phyloP scores from a whole-genome alignment of 176 grass and related monocot species.

The Metroxylon sagu region DNA sequence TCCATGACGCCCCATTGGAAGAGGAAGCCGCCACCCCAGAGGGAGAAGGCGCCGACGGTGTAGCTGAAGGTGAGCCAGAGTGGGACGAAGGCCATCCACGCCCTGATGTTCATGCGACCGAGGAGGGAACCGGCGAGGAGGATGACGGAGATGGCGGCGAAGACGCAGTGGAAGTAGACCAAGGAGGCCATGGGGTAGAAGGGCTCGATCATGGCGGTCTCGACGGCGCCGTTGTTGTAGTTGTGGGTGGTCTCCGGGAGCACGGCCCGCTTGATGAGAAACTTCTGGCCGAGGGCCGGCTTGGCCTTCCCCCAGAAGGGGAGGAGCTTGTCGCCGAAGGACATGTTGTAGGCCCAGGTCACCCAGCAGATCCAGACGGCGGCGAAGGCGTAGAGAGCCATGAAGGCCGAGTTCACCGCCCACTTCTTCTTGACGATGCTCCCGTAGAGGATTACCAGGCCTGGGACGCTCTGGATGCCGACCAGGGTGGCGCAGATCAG shows the following conservation, averaged over 20 bases:
- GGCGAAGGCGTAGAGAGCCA: conserved; percentile 90
- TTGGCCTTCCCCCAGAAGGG: conserved; percentile 85
- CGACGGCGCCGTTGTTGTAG: not conserved
- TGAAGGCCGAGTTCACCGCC: conserved; percentile 92
- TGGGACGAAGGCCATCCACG: conserved; percentile 92
- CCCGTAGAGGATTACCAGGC: conserved; percentile 78
- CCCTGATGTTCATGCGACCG: conserved; percentile 83
- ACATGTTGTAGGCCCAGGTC: conserved; percentile 87
- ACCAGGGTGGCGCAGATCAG: conserved; percentile 85
- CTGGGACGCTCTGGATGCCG: conserved; percentile 69
- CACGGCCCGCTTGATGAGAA: conserved; percentile 41
- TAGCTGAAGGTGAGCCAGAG: conserved; percentile 97
- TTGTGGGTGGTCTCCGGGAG: conserved; percentile 34
- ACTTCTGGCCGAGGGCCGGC: conserved; percentile 47
- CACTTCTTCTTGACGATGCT: conserved; percentile 99
- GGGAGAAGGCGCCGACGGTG: conserved; percentile 80
- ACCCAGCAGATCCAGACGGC: conserved; percentile 94
- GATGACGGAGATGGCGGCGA: conserved; percentile 93
- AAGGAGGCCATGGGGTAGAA: conserved; percentile 79
- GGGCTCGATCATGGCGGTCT: conserved; percentile 14
- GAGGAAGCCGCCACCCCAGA: conserved; percentile 92
- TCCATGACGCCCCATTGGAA: conserved; percentile 98
- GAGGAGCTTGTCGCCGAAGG: conserved; percentile 62
- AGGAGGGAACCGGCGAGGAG: conserved; percentile 74
- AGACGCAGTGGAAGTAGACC: conserved; percentile 95